These are phyloP conservation scores for Coriaria nepalensis DNA, from an alignment of 306 rosid species.

Conservation along the genomic window DNA sequence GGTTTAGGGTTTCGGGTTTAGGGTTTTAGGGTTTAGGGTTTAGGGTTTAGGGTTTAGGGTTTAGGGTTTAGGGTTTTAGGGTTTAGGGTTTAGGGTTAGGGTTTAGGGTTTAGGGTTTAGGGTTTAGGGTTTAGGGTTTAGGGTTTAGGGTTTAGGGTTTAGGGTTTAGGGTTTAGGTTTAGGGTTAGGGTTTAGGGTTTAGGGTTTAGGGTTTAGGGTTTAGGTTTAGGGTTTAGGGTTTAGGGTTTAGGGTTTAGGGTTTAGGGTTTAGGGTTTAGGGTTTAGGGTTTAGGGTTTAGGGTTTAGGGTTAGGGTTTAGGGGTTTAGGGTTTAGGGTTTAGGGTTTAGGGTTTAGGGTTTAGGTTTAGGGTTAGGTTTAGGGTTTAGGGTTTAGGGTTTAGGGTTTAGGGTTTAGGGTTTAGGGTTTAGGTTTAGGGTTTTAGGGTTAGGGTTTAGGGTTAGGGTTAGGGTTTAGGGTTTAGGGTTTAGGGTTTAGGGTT, in stretches of 20 bases:
- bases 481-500: slow-evolving; percentile 6
- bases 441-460: slow-evolving; percentile 4
- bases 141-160: slow-evolving; percentile 12
- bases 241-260: slow-evolving; percentile 6
- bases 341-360: slow-evolving; percentile 2
- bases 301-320: slow-evolving; percentile 16
- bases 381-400: slow-evolving; percentile 12
- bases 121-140: slow-evolving; percentile 10
- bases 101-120: neutral
- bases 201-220: slow-evolving; percentile 1
- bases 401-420: slow-evolving; percentile 10
- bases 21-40: slow-evolving; percentile 7
- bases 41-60: slow-evolving; percentile 9
- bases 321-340: slow-evolving; percentile 6
- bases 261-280: neutral
- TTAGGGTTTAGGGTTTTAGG: neutral
- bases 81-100: slow-evolving; percentile 7
- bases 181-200: slow-evolving; percentile 2
- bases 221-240: slow-evolving; percentile 1
- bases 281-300: slow-evolving; percentile 10
- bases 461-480: slow-evolving; percentile 3
- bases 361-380: slow-evolving; percentile 11
- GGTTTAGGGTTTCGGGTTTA: slow-evolving; percentile 12
- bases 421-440: slow-evolving; percentile 12
- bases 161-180: slow-evolving; percentile 6